These are phyloP conservation scores for Plectranthus barbatus DNA, from an alignment of 257 asterid species.

Conservation along the genomic window DNA sequence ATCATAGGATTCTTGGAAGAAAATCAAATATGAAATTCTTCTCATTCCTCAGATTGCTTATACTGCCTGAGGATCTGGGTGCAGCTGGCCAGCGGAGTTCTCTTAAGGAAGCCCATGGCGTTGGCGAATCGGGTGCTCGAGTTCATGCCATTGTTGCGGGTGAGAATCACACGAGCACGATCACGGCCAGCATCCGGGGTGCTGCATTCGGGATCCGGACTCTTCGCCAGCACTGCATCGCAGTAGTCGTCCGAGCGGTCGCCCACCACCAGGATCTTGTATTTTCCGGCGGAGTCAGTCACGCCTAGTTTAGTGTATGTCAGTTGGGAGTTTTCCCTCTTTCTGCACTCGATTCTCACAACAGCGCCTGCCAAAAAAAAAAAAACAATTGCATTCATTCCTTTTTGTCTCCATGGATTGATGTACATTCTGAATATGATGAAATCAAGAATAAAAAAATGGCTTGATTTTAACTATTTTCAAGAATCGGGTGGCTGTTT, in stretches of 20 bases:
- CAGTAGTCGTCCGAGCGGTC: conserved; percentile 64
- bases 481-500: too few species aligned
- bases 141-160: conserved; percentile 67
- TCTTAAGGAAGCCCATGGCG: conserved; percentile 47
- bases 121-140: conserved; percentile 49
- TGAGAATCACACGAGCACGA: conserved; percentile 58
- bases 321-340: conserved; percentile 5
- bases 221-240: conserved; percentile 36
- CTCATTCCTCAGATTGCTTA: conserved; percentile 37
- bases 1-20: not conserved
- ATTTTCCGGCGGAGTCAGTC: conserved; percentile 39
- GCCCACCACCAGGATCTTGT: conserved; percentile 36
- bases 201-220: conserved; percentile 48
- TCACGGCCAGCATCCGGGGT: conserved; percentile 49
- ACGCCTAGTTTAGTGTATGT: conserved; percentile 31
- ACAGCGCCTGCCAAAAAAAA: conserved; percentile 31
- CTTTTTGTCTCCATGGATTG: too few species aligned
- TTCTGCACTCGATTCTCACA: conserved; percentile 54
- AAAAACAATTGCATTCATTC: not conserved
- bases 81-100: conserved; percentile 47
- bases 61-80: conserved; percentile 54
- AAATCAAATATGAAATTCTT: not conserved
- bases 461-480: too few species aligned
- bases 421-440: too few species aligned
- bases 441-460: too few species aligned